Percentiles rank a stretch among this genome's conserved stretches.
Evolutionary conservation across 1,284 basidiomycete species (phyloP).

Genomic region (Ganoderma resinaceum): DNA sequence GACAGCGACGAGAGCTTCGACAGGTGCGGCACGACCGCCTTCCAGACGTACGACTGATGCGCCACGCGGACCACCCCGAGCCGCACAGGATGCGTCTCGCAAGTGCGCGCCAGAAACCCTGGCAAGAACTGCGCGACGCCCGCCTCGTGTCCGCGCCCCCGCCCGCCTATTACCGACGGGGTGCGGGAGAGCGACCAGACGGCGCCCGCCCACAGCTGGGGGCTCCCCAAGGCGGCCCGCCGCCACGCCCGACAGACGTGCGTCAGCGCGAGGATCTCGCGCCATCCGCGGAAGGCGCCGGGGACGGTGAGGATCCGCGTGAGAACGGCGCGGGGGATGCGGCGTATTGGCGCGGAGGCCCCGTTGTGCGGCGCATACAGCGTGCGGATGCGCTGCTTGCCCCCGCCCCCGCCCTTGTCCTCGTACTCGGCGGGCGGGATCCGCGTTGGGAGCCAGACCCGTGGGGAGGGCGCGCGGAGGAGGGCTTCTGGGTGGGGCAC

Average conservation of each 20-base stretch:
- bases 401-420: neutral
- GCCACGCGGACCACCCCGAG: neutral
- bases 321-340: neutral
- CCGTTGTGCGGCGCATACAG: neutral
- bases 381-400: neutral
- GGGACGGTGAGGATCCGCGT: neutral
- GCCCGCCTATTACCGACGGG: neutral
- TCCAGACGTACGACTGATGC: neutral
- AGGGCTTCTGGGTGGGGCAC: neutral
- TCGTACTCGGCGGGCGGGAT: neutral
- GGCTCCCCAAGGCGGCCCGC: neutral
- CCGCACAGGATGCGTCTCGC: neutral
- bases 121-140: neutral
- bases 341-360: neutral
- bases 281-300: neutral
- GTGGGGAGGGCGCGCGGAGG: neutral
- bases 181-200: neutral
- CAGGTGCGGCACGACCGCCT: neutral
- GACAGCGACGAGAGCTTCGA: neutral
- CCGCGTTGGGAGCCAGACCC: neutral
- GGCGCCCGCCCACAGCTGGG: neutral
- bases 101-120: neutral
- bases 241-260: slow-evolving; percentile 2
- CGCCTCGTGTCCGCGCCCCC: neutral
- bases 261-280: neutral